phyloP scores from a whole-genome alignment of 176 grass and related monocot genomes.

The Dendrocalamus sinicus region DNA sequence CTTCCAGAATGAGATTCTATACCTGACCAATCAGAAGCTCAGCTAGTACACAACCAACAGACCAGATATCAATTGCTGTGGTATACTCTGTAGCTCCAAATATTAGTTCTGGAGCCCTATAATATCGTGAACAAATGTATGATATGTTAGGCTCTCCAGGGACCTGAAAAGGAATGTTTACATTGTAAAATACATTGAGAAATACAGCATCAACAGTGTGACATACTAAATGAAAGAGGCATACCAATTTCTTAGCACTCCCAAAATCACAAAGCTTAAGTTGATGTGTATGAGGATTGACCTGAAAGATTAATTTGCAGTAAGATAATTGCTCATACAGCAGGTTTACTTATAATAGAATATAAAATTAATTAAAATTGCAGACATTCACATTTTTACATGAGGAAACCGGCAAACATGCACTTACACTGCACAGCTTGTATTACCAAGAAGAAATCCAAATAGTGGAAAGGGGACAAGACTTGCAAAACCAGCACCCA shows the following conservation, averaged over 20 bases:
- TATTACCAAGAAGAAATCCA: slow-evolving; percentile 16
- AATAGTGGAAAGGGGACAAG: not conserved
- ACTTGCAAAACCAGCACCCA: not conserved
- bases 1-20: slow-evolving; percentile 26
- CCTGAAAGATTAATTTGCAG: slow-evolving; percentile 53
- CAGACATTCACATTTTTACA: slow-evolving; percentile 16
- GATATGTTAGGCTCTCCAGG: slow-evolving; percentile 97
- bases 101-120: slow-evolving; percentile 97
- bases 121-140: slow-evolving; percentile 96
- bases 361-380: not conserved
- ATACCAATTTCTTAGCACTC: slow-evolving; percentile 97
- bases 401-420: slow-evolving; percentile 11
- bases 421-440: not conserved
- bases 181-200: slow-evolving; percentile 46
- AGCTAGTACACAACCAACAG: slow-evolving; percentile 97
- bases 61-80: slow-evolving; percentile 96
- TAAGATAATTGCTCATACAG: slow-evolving; percentile 9
- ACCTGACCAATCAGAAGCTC: slow-evolving; percentile 92
- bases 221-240: not conserved
- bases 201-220: slow-evolving; percentile 5
- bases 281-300: slow-evolving; percentile 90
- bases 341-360: slow-evolving; percentile 20
- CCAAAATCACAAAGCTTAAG: slow-evolving; percentile 97
- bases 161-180: slow-evolving; percentile 59
- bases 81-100: slow-evolving; percentile 97